These are phyloP conservation scores for Tricholoma sp. DNA, from an alignment of 768 basidiomycete genomes.

Conservation along the genomic window DNA sequence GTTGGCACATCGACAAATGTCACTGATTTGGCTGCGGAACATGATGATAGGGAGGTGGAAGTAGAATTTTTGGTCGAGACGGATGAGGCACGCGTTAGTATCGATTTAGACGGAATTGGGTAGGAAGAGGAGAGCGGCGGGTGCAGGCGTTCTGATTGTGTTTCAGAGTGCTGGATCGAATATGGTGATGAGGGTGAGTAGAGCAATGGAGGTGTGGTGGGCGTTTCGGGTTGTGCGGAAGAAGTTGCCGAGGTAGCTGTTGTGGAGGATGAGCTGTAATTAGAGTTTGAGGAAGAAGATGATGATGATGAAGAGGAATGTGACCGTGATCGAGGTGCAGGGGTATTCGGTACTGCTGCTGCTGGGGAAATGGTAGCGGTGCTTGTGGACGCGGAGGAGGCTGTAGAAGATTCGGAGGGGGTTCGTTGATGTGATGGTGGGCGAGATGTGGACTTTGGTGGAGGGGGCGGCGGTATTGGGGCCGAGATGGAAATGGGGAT, in stretches of 20 bases:
- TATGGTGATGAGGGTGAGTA: slow-evolving; percentile 11
- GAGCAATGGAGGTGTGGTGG: slow-evolving; percentile 11
- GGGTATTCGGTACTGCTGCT: not conserved
- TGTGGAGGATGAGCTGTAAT: slow-evolving; percentile 7
- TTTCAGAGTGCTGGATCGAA: slow-evolving; percentile 26
- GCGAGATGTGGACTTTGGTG: not conserved
- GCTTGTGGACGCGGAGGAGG: slow-evolving; percentile 14
- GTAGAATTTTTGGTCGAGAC: slow-evolving; percentile 26
- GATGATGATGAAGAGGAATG: slow-evolving; percentile 14
- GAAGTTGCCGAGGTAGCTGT: slow-evolving; percentile 11
- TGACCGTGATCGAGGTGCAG: slow-evolving; percentile 3
- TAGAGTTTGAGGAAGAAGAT: slow-evolving; percentile 9
- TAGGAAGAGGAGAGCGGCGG: slow-evolving; percentile 24
- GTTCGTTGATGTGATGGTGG: not conserved
- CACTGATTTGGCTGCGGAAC: slow-evolving; percentile 46
- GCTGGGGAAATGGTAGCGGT: slow-evolving; percentile 13
- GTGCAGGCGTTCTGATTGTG: slow-evolving; percentile 22
- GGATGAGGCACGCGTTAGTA: slow-evolving; percentile 50
- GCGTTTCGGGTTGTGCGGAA: slow-evolving; percentile 17
- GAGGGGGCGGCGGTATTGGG: not conserved
- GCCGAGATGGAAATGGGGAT: slow-evolving; percentile 18
- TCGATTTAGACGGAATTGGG: slow-evolving; percentile 46
- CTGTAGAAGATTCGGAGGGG: slow-evolving; percentile 30
- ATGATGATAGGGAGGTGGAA: slow-evolving; percentile 3
- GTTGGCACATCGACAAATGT: slow-evolving; percentile 68